Conservation (phyloP, 805 yeast genomes). For the Candida khao-thaluensis region DNA sequence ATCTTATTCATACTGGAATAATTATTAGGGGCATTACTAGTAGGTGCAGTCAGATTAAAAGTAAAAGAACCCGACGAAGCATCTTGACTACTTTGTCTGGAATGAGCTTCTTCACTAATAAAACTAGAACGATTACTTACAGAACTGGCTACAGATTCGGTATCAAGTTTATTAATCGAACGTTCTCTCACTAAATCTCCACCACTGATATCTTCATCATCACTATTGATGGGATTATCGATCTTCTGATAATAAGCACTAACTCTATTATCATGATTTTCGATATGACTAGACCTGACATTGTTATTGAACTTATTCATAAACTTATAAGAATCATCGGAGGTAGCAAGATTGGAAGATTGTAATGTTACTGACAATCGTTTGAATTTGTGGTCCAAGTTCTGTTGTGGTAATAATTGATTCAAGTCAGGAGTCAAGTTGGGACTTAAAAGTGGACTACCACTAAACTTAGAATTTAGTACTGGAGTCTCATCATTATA, state of each 20-base stretch:
- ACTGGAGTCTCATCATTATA: constrained; percentile 33
- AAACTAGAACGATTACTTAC: constrained; percentile 26
- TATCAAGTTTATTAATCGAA: constrained; percentile 14
- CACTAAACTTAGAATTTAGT: constrained; percentile 10
- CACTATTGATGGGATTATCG: constrained; percentile 21
- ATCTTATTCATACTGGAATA: constrained; percentile 10
- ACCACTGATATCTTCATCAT: constrained; percentile 11
- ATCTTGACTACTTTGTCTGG: constrained; percentile 1
- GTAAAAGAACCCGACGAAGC: constrained; percentile 1
- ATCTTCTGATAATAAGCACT: constrained; percentile 35
- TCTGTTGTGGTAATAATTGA: constrained; percentile 30
- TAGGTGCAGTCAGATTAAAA: constrained; percentile 10
- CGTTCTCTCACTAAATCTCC: constrained; percentile 10
- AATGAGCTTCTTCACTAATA: constrained; percentile 16
- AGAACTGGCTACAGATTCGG: constrained; percentile 22
- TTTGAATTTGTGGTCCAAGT: constrained; percentile 35
- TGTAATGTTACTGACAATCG: constrained; percentile 38
- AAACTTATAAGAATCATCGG: constrained; percentile 42
- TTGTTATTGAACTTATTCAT: constrained; percentile 40
- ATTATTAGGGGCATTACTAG: constrained; percentile 9
- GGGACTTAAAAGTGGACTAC: constrained; percentile 7
- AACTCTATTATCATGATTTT: constrained; percentile 18
- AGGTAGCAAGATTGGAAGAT: constrained; percentile 24
- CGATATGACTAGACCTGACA: constrained; percentile 19
- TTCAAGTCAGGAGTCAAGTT: constrained; percentile 6